Conservation (phyloP, 2,329 filamentous ascomycete genomes). For the Chaetomium sp. region DNA sequence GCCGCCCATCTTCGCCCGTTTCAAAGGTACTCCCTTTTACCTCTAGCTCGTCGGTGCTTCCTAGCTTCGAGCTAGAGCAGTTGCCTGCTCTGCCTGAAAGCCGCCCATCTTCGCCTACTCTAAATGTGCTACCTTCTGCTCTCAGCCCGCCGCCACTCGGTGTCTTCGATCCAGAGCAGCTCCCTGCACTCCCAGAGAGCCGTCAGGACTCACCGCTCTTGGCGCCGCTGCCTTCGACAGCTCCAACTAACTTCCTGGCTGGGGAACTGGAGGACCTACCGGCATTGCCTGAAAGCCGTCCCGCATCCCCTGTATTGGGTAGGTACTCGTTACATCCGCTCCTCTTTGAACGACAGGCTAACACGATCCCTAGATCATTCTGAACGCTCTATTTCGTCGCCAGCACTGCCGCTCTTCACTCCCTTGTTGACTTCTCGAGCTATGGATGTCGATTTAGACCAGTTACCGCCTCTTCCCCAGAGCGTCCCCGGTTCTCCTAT, state of each 20-base stretch:
- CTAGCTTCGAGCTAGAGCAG: not conserved
- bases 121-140: not conserved
- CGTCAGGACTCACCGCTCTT: not conserved
- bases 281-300: constrained; percentile 24
- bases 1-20: not conserved
- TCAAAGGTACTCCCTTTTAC: not conserved
- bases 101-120: not conserved
- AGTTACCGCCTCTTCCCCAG: constrained; percentile 20
- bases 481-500: constrained; percentile 18
- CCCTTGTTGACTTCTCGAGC: constrained; percentile 4
- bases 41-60: not conserved
- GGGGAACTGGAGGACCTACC: constrained; percentile 12
- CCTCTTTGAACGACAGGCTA: not conserved
- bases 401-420: not conserved
- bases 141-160: no score
- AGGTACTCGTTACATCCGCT: not conserved
- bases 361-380: constrained; percentile 22
- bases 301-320: constrained; percentile 10
- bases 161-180: not conserved
- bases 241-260: not conserved
- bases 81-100: constrained; percentile 25
- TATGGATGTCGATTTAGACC: not conserved
- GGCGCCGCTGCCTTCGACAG: not conserved
- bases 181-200: constrained; percentile 8
- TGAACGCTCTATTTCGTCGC: constrained; percentile 11